These are phyloP conservation scores for Aspergillus cavernicola DNA, from an alignment of 495 filamentous ascomycete species.

Conservation along the genomic window DNA sequence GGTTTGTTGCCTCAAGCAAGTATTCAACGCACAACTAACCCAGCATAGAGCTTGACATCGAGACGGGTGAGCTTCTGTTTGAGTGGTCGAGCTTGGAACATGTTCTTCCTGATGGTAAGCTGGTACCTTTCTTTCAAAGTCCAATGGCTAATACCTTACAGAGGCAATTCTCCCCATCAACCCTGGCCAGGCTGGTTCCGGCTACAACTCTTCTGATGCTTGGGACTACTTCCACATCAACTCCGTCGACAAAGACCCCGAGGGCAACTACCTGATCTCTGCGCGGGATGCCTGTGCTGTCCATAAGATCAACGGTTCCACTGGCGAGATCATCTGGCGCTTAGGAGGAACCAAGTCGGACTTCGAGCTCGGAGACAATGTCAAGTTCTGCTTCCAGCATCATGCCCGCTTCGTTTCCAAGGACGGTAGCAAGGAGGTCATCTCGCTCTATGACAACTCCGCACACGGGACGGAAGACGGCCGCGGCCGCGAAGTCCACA, in stretches of 20 bases:
- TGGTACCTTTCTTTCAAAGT: too few species aligned
- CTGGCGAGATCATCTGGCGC: slow-evolving; percentile 56
- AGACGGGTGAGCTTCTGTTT: slow-evolving; percentile 37
- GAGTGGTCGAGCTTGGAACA: slow-evolving; percentile 42
- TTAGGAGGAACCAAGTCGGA: slow-evolving; percentile 45
- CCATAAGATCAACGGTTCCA: slow-evolving; percentile 53
- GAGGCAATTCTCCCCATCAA: slow-evolving; percentile 50
- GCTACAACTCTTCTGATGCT: slow-evolving; percentile 40
- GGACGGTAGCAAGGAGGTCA: slow-evolving; percentile 38
- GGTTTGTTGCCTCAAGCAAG: slow-evolving; percentile 16
- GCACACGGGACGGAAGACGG: slow-evolving; percentile 40
- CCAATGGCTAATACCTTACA: slow-evolving; percentile 5
- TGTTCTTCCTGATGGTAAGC: slow-evolving; percentile 42
- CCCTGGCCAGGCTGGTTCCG: slow-evolving; percentile 49
- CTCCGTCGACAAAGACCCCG: slow-evolving; percentile 33
- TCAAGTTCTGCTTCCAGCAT: slow-evolving; percentile 57
- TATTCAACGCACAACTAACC: neutral
- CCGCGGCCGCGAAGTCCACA: slow-evolving; percentile 40
- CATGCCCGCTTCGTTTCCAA: slow-evolving; percentile 51
- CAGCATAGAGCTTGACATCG: slow-evolving; percentile 31
- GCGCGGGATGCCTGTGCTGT: slow-evolving; percentile 51
- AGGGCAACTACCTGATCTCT: slow-evolving; percentile 54
- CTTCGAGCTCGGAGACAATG: slow-evolving; percentile 37
- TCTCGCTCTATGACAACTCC: slow-evolving; percentile 53
- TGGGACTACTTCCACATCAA: slow-evolving; percentile 44